Evolutionary conservation across 2,329 filamentous ascomycete genomes (phyloP).

Genomic region (Xylogone sp.): DNA sequence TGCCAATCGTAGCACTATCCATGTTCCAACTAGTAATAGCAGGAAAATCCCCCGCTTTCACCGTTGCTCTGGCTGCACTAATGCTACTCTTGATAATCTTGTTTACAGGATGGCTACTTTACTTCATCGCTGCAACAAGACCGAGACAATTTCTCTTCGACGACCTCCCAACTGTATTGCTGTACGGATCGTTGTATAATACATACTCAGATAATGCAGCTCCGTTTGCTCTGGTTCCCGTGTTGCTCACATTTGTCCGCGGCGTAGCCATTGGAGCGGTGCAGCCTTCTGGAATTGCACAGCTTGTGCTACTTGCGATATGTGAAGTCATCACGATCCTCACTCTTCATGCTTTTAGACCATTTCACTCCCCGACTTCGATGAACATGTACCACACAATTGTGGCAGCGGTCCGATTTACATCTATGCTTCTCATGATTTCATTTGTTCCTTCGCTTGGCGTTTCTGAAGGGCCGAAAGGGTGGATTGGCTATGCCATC

Average conservation of each 20-base stretch:
- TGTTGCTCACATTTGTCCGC: constrained; percentile 78
- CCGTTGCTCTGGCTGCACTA: constrained; percentile 71
- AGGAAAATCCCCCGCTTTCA: constrained; percentile 60
- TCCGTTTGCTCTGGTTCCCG: constrained; percentile 82
- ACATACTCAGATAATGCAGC: constrained; percentile 94
- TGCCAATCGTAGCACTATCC: constrained; percentile 82
- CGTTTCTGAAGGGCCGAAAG: constrained; percentile 74
- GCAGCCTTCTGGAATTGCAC: constrained; percentile 87
- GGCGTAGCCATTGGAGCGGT: constrained; percentile 90
- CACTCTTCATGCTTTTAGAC: constrained; percentile 83
- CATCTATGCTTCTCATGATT: constrained; percentile 72
- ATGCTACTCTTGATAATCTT: constrained; percentile 69
- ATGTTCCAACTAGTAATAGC: constrained; percentile 88
- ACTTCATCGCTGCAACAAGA: constrained; percentile 73
- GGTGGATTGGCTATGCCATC: constrained; percentile 94
- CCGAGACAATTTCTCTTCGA: constrained; percentile 89
- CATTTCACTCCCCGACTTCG: constrained; percentile 85
- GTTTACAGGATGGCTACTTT: constrained; percentile 75
- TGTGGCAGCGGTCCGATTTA: constrained; percentile 73
- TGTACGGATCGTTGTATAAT: constrained; percentile 94
- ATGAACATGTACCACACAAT: constrained; percentile 96
- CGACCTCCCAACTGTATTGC: constrained; percentile 81
- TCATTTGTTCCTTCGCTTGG: constrained; percentile 82
- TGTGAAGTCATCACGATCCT: constrained; percentile 90
- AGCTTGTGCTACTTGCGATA: constrained; percentile 86